Evolutionary conservation across 1,139 yeast species (phyloP).

Genomic region (Hanseniaspora uvarum): DNA sequence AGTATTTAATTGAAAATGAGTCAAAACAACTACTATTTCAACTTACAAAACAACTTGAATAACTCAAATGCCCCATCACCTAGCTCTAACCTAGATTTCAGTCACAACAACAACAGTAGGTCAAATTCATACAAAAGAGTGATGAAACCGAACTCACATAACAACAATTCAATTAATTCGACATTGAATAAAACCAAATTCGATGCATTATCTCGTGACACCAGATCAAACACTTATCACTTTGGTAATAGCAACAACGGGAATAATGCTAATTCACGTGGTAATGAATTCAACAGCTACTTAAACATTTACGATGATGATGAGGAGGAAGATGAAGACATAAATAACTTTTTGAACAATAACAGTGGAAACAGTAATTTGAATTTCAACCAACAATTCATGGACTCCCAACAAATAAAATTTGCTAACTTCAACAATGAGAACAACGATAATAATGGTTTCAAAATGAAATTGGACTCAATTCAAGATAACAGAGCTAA

Average conservation of each 20-base stretch:
- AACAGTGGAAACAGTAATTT: neutral
- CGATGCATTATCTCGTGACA: neutral
- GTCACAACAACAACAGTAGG: constrained; percentile 8
- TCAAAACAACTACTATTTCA: neutral
- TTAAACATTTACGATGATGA: constrained; percentile 2
- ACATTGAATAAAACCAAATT: neutral
- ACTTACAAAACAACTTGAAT: neutral
- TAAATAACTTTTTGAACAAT: neutral
- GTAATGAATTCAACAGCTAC: neutral
- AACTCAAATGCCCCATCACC: neutral
- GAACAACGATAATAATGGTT: neutral
- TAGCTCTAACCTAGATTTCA: neutral
- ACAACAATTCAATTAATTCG: neutral
- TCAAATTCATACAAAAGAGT: constrained; percentile 10
- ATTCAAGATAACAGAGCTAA: constrained; percentile 6
- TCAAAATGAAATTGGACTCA: neutral
- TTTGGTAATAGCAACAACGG: constrained; percentile 7
- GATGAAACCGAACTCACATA: neutral
- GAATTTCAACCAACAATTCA: neutral
- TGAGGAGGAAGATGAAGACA: neutral
- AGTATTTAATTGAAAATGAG: neutral
- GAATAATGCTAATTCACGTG: neutral
- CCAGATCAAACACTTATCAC: constrained; percentile 15
- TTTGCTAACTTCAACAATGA: constrained; percentile 7
- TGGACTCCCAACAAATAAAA: neutral